These are phyloP conservation scores for Astrothelium macrocarpum DNA, from an alignment of 495 filamentous ascomycete species.

Conservation along the genomic window DNA sequence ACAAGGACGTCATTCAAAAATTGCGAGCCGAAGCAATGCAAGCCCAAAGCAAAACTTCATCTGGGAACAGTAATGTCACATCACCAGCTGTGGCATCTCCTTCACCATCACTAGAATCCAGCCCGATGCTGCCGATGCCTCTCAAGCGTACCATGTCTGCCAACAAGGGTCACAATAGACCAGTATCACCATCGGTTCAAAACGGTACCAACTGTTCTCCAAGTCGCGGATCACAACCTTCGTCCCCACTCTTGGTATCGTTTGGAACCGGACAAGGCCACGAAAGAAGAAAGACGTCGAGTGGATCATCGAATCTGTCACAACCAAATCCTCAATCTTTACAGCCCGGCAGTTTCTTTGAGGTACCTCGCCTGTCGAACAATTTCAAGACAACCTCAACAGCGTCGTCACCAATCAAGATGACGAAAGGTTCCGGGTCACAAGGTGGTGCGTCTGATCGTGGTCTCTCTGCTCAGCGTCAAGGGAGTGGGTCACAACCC, in stretches of 20 bases:
- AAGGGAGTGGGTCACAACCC: constrained; percentile 31
- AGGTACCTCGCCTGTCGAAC: constrained; percentile 51
- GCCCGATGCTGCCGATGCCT: constrained; percentile 69
- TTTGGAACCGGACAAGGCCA: constrained; percentile 75
- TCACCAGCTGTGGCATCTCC: constrained; percentile 41
- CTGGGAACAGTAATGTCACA: constrained; percentile 17
- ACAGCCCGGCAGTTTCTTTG: constrained; percentile 66
- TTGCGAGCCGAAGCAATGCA: constrained; percentile 67
- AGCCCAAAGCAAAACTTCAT: constrained; percentile 28
- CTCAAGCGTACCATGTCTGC: constrained; percentile 77
- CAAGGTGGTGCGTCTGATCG: constrained; percentile 35
- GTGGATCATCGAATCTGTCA: constrained; percentile 73
- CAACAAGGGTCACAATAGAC: constrained; percentile 62
- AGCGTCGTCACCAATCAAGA: constrained; percentile 70
- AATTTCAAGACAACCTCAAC: constrained; percentile 54
- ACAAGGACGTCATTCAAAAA: constrained; percentile 97
- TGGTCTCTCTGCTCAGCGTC: constrained; percentile 38
- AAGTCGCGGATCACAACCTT: constrained; percentile 80
- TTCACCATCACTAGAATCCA: constrained; percentile 68
- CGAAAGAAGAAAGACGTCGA: constrained; percentile 70
- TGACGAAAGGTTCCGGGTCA: constrained; percentile 44
- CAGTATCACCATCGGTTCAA: constrained; percentile 71
- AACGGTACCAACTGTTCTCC: constrained; percentile 79
- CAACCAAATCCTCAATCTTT: constrained; percentile 49
- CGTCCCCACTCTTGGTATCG: constrained; percentile 84